Evolutionary conservation across 2,329 filamentous ascomycete genomes (phyloP).

Genomic region (Akanthomyces uredinophilus): DNA sequence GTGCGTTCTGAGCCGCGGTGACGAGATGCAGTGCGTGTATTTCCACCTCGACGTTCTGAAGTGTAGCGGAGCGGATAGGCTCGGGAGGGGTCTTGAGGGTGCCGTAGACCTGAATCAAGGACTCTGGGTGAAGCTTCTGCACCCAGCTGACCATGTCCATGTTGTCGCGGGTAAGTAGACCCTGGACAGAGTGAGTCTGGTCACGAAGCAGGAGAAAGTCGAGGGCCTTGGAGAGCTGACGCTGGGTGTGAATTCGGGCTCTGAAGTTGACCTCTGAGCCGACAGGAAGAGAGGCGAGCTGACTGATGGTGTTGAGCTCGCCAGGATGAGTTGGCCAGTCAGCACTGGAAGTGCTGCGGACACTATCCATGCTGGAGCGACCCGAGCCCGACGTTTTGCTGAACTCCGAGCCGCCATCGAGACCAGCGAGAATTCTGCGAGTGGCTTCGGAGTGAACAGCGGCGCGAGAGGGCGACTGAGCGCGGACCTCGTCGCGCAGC

Average conservation of each 20-base stretch:
- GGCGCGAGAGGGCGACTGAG: background rate
- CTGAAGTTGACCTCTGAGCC: constrained; percentile 38
- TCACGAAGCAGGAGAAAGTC: constrained; percentile 85
- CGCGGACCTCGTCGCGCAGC: constrained; percentile 9
- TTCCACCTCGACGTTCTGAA: constrained; percentile 71
- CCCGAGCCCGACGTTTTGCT: constrained; percentile 10
- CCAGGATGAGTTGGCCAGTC: constrained; percentile 36
- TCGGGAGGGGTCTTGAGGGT: constrained; percentile 68
- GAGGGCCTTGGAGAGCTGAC: constrained; percentile 74
- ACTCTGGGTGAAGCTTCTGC: constrained; percentile 74
- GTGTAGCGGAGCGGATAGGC: constrained; percentile 67
- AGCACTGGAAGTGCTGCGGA: constrained; percentile 31
- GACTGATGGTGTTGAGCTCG: constrained; percentile 34
- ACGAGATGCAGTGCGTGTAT: constrained; percentile 53
- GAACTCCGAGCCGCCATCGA: constrained; percentile 12
- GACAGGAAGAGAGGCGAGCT: constrained; percentile 32
- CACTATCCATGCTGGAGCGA: constrained; percentile 26
- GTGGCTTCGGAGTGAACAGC: constrained; percentile 15
- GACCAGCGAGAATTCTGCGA: constrained; percentile 12
- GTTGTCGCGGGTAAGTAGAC: constrained; percentile 56
- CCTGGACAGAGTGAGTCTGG: constrained; percentile 72
- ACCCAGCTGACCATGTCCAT: constrained; percentile 82
- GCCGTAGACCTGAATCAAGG: constrained; percentile 71
- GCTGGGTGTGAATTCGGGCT: constrained; percentile 53
- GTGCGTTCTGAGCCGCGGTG: constrained; percentile 43